These are phyloP conservation scores for Phytophthora gonapodyides DNA, from an alignment of 352 stramenopile species.

Conservation along the genomic window DNA sequence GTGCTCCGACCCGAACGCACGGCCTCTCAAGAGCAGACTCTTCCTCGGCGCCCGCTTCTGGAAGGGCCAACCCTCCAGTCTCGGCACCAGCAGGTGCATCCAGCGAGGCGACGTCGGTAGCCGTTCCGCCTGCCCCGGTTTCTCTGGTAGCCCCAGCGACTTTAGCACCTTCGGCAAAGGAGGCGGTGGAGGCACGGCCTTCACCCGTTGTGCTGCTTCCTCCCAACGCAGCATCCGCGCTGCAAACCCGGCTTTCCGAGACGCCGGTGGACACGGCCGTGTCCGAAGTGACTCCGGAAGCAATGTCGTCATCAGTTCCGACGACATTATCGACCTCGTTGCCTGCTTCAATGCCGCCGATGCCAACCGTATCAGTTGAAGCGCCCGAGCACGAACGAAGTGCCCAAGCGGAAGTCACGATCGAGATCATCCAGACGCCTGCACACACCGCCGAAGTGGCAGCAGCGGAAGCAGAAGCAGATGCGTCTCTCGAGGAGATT, in stretches of 20 bases:
- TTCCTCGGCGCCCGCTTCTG: constrained; percentile 19
- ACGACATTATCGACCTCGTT: constrained; percentile 14
- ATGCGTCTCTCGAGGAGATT: constrained; percentile 43
- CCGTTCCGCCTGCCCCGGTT: constrained; percentile 30
- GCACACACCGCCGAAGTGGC: constrained; percentile 22
- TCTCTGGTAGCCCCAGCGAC: constrained; percentile 23
- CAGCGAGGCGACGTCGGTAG: constrained; percentile 15
- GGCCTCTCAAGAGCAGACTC: constrained; percentile 24
- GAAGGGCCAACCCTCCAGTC: constrained; percentile 17
- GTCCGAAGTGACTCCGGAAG: constrained; percentile 22
- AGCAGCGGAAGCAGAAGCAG: constrained; percentile 23
- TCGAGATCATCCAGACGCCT: constrained; percentile 42
- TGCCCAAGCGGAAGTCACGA: constrained; percentile 41
- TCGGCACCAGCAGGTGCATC: constrained; percentile 19
- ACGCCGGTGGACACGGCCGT: constrained; percentile 13
- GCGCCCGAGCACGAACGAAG: constrained; percentile 32
- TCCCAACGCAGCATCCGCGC: constrained; percentile 21
- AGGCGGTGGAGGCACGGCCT: constrained; percentile 28
- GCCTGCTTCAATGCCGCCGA: constrained; percentile 22
- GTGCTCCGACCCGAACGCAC: constrained; percentile 22
- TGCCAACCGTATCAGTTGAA: constrained; percentile 26
- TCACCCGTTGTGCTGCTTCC: constrained; percentile 48
- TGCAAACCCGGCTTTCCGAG: constrained; percentile 30
- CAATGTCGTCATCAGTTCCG: constrained; percentile 14
- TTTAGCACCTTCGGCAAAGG: constrained; percentile 14